A percentile compares a stretch with the other conserved stretches of the same genome.
phyloP scores from a whole-genome alignment of 1,139 yeast species.

The Geotrichum klebahnii region DNA sequence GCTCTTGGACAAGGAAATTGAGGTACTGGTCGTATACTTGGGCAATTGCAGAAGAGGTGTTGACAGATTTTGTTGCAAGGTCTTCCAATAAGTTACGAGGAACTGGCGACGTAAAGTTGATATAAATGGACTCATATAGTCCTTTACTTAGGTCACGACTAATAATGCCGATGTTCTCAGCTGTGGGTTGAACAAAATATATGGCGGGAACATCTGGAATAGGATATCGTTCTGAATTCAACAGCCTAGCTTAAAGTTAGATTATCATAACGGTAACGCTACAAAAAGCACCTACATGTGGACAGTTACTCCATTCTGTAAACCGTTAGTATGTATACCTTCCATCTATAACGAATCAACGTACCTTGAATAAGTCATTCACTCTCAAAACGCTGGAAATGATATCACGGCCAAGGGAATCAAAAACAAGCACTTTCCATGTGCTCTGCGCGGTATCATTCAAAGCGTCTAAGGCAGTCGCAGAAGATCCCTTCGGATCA shows the following conservation, averaged over 20 bases:
- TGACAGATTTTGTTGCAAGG: constrained; percentile 77
- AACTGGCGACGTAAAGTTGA: constrained; percentile 81
- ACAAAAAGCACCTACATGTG: constrained; percentile 47
- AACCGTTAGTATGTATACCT: constrained; percentile 75
- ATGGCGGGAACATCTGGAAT: constrained; percentile 92
- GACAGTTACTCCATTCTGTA: constrained; percentile 84
- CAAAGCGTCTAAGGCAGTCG: constrained; percentile 20
- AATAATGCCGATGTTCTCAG: constrained; percentile 63
- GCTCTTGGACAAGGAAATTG: constrained; percentile 89
- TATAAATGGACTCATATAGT: constrained; percentile 70
- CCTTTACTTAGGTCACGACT: constrained; percentile 69
- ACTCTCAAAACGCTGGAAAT: constrained; percentile 86
- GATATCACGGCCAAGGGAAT: constrained; percentile 72
- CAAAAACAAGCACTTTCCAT: constrained; percentile 93
- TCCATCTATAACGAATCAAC: constrained; percentile 62
- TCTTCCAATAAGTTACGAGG: constrained; percentile 77
- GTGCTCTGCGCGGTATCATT: constrained; percentile 51
- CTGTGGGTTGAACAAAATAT: constrained; percentile 84
- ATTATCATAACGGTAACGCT: neutral
- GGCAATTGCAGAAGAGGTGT: constrained; percentile 61
- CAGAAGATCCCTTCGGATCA: constrained; percentile 18
- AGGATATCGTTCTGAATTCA: constrained; percentile 65
- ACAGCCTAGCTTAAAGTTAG: constrained; percentile 37
- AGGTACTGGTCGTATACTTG: constrained; percentile 93
- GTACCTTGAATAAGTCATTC: constrained; percentile 66